Base-by-base conservation (phyloP, 129 eudicot genomes). In the Rutidosis leptorrhynchoides region DNA sequence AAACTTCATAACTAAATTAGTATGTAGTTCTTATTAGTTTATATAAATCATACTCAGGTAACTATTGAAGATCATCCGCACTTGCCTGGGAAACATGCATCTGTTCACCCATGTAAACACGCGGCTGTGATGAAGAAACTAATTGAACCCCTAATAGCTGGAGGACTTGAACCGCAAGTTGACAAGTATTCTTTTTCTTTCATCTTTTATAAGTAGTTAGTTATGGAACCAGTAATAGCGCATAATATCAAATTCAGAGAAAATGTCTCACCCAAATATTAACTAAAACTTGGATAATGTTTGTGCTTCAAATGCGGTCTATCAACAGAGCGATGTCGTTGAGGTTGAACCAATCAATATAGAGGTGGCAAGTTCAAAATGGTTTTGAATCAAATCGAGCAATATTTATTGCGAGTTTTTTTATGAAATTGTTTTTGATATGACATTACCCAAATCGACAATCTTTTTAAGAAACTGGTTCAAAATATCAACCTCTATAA, bases 71-170 rank as follows among this genome's bases (percentile, higher is more conserved):
- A 93, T 67, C 98, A 93, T 76, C 98, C 98, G 1, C 98, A 88
- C 76, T 80, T 93, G 72, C 83, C 95, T 25, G 96, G 98, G 51
- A 88, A 93, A 77, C 98, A 93, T 80, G 98, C 98, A 26, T 93
- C 98, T 54, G 91, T 93, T 20, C 98, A 93, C 71, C 98, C 98
- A 35, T 93, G 98, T 78, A 86, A 86, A 40, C 98, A 93, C 68
- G 98, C 95, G 43, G 98, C 91, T 78, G 98, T 93, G 35, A 93
- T 93, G 98, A 93, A 93, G 83, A 93, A 93, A 88, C 82, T 93
- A 52, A 93, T 93, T 67, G 98, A 93, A 77, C 92, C 92, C 65
- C 76, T 88, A 20, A 84, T 88, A 85, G 84, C 96, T 30, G 87
- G 95, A 63, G 98, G 98, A 74, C 84, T 88, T 66, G 98, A 93